Conservation (phyloP, 345 rosid genomes). For the Crucihimalaya himalaica region DNA sequence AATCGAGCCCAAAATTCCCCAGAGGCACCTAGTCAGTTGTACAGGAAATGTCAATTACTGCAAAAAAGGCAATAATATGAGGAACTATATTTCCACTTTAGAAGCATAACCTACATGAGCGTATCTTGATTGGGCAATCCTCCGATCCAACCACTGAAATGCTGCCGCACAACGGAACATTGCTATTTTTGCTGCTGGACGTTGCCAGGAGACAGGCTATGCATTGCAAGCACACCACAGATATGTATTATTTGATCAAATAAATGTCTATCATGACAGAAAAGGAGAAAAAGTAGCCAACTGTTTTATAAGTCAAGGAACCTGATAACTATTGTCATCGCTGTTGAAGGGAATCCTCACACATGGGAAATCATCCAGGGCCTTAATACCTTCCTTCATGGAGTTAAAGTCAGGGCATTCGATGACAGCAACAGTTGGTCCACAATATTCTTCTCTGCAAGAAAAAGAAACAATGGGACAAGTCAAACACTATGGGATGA, state of each 20-base stretch:
- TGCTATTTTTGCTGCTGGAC: constrained; percentile 81
- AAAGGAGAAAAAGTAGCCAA: constrained; percentile 13
- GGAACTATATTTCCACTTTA: not conserved
- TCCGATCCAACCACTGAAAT: constrained; percentile 87
- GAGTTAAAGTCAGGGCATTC: constrained; percentile 70
- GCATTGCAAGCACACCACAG: constrained; percentile 22
- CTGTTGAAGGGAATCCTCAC: constrained; percentile 81
- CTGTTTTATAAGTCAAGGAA: constrained; percentile 34
- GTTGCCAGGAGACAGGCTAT: constrained; percentile 96
- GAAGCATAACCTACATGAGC: constrained; percentile 70
- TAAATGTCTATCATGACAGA: not conserved
- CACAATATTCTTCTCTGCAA: constrained; percentile 76
- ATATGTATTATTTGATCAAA: constrained; percentile 22
- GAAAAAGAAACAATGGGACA: constrained; percentile 14
- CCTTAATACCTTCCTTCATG: constrained; percentile 62
- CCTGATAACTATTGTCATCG: constrained; percentile 94
- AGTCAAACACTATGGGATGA: constrained; percentile 26
- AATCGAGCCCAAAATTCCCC: constrained; percentile 87
- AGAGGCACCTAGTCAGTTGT: constrained; percentile 73
- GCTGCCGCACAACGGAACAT: constrained; percentile 97
- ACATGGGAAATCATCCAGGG: constrained; percentile 88
- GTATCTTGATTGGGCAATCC: constrained; percentile 87
- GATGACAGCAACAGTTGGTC: constrained; percentile 73
- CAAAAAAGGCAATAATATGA: constrained; percentile 4
- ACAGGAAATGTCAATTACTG: constrained; percentile 32